Evolutionary conservation across 306 rosid genomes (phyloP).

Genomic region (peach (Prunus persica)): Prunus_persica_NCBIv2 NC_034010.1:22866501-22867000

Average conservation of each 20-base stretch:
- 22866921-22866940: slow-evolving; percentile 94
- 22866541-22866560: neutral
- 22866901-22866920: slow-evolving; percentile 80
- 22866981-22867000: neutral
- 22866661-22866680: slow-evolving; percentile 45
- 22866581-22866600: neutral
- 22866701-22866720: slow-evolving; percentile 46
- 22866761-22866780: neutral
- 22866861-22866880: slow-evolving; percentile 87
- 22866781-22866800: neutral
- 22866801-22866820: neutral
- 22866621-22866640: slow-evolving; percentile 19
- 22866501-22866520: neutral
- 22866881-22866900: slow-evolving; percentile 75
- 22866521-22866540: neutral
- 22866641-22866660: slow-evolving; percentile 48
- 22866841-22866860: slow-evolving; percentile 75
- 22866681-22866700: slow-evolving; percentile 36
- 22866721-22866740: slow-evolving; percentile 39
- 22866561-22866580: neutral
- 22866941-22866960: slow-evolving; percentile 54
- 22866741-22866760: slow-evolving; percentile 6
- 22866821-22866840: slow-evolving; percentile 23
- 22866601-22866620: neutral
- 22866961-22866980: neutral